Evolutionary conservation across 2,329 filamentous ascomycete genomes (phyloP).

Genomic region (Alternaria gansuensis): DNA sequence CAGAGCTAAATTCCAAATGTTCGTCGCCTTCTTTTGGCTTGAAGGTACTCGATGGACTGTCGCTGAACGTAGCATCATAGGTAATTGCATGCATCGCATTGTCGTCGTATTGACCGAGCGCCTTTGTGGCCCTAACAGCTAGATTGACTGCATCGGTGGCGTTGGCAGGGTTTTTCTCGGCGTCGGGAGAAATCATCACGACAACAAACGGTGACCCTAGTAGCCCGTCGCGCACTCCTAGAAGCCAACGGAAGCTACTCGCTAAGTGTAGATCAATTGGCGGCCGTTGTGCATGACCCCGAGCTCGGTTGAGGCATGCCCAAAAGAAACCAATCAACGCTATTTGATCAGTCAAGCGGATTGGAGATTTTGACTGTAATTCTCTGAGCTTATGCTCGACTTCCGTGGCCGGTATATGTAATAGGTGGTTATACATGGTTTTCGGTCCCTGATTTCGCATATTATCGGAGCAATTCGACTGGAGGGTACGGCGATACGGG

Average conservation of each 20-base stretch:
- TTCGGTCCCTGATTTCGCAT: neutral
- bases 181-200: neutral
- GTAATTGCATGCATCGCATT: neutral
- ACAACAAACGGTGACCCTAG: neutral
- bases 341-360: neutral
- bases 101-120: neutral
- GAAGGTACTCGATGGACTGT: neutral
- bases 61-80: neutral
- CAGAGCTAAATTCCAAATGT: neutral
- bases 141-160: constrained; percentile 1
- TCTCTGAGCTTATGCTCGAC: neutral
- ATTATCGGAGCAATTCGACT: neutral
- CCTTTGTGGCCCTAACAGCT: neutral
- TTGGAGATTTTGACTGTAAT: neutral
- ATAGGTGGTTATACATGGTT: neutral
- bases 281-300: neutral
- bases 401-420: neutral
- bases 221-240: neutral
- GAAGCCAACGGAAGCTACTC: neutral
- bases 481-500: neutral
- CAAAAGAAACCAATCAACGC: neutral
- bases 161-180: neutral
- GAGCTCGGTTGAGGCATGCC: neutral
- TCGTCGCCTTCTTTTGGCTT: neutral
- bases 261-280: neutral